These are phyloP conservation scores for Pestalotiopsis sp. DNA, from an alignment of 2,329 filamentous ascomycete genomes.

Conservation along the genomic window DNA sequence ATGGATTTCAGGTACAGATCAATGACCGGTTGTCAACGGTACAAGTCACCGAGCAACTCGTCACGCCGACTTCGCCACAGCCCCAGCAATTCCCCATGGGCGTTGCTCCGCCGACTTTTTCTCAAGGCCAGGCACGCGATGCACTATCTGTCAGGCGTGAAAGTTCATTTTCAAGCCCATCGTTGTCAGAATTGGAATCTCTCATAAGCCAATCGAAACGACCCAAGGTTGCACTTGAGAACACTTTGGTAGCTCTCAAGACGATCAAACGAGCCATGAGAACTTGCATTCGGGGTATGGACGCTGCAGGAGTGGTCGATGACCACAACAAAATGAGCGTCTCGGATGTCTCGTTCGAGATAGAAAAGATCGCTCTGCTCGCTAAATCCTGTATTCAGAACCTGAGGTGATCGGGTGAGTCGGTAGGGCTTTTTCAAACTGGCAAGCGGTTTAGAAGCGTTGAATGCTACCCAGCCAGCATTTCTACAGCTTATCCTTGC, in stretches of 20 bases:
- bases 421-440: not conserved
- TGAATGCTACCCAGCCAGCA: too few species aligned
- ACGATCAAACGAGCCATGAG: constrained; percentile 4
- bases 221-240: not conserved
- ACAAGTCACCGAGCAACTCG: not conserved
- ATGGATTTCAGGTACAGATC: not conserved
- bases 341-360: constrained; percentile 11
- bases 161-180: not conserved
- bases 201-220: not conserved
- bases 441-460: too few species aligned
- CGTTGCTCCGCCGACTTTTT: not conserved
- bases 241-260: not conserved
- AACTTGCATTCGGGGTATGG: constrained; percentile 5
- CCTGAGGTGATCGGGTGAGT: not conserved
- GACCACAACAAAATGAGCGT: constrained; percentile 6
- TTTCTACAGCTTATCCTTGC: too few species aligned
- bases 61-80: not conserved
- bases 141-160: not conserved
- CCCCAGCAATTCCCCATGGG: not conserved
- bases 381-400: not conserved
- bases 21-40: not conserved
- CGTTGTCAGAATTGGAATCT: not conserved
- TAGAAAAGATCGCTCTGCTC: not conserved
- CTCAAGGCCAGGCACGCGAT: not conserved
- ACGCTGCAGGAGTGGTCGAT: constrained; percentile 1